Evolutionary conservation across 805 yeast species (phyloP), one percentile per base, ranked within the genome.

Genomic region (Candida easanensis): DNA sequence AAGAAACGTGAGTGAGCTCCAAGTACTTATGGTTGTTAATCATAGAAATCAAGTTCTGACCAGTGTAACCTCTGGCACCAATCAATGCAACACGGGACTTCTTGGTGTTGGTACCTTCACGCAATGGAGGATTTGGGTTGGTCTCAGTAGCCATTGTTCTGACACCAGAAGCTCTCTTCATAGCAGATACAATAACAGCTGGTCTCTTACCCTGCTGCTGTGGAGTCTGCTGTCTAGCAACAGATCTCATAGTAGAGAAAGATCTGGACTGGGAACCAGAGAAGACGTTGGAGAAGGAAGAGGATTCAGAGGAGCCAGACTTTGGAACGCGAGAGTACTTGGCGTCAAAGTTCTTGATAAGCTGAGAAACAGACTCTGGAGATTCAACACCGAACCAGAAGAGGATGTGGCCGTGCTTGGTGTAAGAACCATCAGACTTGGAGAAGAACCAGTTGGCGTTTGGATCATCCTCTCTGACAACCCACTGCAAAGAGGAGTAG

Each of bases 1-100:
- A 91, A 2, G 98, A 91, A 41, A 93, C 98, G 61, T 93, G 95
- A 6, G 91, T 76, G 41, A 93, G 68, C 59, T 91, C 97, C 53
- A 93, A 72, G 63, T 78, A 79, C 35, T 96, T 95, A 68, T 93
- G 99, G 38, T 74, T 69, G 66, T 93, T 87, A 51, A 93, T 85
- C 71, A 93, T 73, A 28, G 84, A 77, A 51, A 93, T 88, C 63
- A 93, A 76, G 58, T 91, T 91, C 69, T 87, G 96, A 27, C 99
- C 99, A 16, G 97, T 91, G 69, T 77, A 88, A 23, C 99, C 99
- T 69, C 99, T 84, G 33, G 99, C 99, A 55, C 99, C 99, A 61
- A 93, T 91, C 56, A 93, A 76, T 1, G 97, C 99, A 37, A 93
- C 89, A 53, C 79, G 80, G 18, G 95, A 74, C 48, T 74, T 74